Percentiles rank a stretch among this genome's conserved stretches.
These are phyloP conservation scores for Solanum hybrid DNA, from an alignment of 305 asterid genomes.

Conservation along the genomic window DNA sequence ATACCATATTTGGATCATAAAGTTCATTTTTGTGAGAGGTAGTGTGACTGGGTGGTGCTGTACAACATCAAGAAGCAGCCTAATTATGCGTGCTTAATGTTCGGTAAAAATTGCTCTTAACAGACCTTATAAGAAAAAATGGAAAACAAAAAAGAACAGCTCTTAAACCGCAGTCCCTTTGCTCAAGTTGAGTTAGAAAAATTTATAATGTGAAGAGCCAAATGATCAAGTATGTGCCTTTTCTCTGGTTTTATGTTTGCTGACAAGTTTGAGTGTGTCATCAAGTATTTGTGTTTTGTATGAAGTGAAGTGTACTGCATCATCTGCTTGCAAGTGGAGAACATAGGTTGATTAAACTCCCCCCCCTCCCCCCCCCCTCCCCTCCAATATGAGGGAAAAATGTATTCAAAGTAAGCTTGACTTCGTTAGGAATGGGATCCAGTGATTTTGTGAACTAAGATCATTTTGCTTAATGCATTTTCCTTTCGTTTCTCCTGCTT, in stretches of 20 bases:
- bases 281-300: not conserved
- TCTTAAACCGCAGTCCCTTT: not conserved
- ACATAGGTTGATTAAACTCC: not conserved
- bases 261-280: not conserved
- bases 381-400: not conserved
- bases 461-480: not conserved
- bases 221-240: not conserved
- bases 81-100: not conserved
- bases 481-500: slow-evolving; percentile 2
- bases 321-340: not conserved
- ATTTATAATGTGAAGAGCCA: not conserved
- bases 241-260: not conserved
- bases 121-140: not conserved
- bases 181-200: not conserved
- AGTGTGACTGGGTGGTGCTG: not conserved
- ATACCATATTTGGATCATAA: not conserved
- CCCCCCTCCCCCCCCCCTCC: not conserved
- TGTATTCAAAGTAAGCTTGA: not conserved
- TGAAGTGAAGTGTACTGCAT: not conserved
- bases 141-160: not conserved
- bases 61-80: not conserved
- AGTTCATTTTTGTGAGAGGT: not conserved
- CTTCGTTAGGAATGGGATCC: not conserved
- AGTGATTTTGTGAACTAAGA: not conserved
- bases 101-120: not conserved